Evolutionary conservation across 2,329 filamentous ascomycete species (phyloP).

Genomic region (Sporothrix pallida): DNA sequence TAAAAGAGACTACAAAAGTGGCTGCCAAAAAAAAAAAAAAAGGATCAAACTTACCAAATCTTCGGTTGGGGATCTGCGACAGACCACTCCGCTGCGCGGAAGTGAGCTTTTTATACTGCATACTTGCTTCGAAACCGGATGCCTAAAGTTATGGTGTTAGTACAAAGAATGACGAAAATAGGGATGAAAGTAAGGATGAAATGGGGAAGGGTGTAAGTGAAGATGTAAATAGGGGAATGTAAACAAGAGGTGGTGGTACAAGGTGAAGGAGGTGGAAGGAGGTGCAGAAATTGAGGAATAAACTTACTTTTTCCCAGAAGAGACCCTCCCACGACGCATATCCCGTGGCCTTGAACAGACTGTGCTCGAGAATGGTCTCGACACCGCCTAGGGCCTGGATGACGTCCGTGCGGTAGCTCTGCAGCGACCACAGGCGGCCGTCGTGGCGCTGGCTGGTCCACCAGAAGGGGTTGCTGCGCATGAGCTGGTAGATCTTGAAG

Average conservation of each 20-base stretch:
- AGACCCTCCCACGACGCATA: conserved; percentile 97
- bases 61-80: conserved; percentile 94
- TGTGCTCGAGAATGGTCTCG: conserved; percentile 96
- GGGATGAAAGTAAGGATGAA: too few species aligned
- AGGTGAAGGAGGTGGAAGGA: too few species aligned
- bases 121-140: conserved; percentile 62
- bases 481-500: conserved; percentile 97
- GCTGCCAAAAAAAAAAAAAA: too few species aligned
- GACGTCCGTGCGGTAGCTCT: conserved; percentile 86
- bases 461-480: conserved; percentile 99
- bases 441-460: conserved; percentile 98
- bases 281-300: conserved; percentile 39
- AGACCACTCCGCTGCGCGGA: conserved; percentile 96
- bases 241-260: too few species aligned
- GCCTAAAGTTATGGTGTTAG: conserved; percentile 52
- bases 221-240: too few species aligned
- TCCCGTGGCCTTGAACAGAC: conserved; percentile 93
- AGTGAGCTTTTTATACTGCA: conserved; percentile 99
- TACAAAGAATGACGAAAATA: conserved; percentile 46
- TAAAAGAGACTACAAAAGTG: too few species aligned
- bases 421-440: conserved; percentile 96
- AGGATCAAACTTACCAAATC: conserved; percentile 66
- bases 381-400: conserved; percentile 96
- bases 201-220: too few species aligned
- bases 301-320: conserved; percentile 73